Evolutionary conservation across 176 grass and related monocot species (phyloP), one percentile per base, ranked within the genome.

Genomic region (Oryza longistaminata): DNA sequence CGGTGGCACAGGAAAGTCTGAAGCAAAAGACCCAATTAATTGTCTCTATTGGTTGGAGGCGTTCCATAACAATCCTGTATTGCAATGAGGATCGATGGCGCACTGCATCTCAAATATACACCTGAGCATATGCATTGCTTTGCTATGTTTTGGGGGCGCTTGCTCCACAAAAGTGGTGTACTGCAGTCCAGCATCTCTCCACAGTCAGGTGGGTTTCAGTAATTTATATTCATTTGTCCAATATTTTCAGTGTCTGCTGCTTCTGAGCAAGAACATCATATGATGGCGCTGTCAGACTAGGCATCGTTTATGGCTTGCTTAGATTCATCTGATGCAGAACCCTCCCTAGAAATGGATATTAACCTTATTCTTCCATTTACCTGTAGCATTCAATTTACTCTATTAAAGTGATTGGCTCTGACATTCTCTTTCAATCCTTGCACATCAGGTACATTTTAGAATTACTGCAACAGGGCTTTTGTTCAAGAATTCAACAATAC

Each of bases 121-220:
- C 93, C 93, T 61, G 96, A 98, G 74, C 96, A 98, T 82, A 98
- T 98, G 96, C 89, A 93, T 92, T 98, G 96, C 65, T 90, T 95
- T 86, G 93, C 96, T 42, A 95, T 93, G 91, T 98, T 95, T 78
- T 98, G 77, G 96, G 96, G 96, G 21, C 96, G 72, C 96, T 98
- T 83, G 89, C 91, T 82, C 96, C 96, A 85, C 91, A 93, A 95
- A 75, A 95, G 89, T 66, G 96, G 93, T 60, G 87, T 98, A 81
- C 90, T 98, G 96, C 96, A 60, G 89, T 95, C 39, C 96, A 95
- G 72, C 93, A 86, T 80, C 74, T 93, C 39, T 87, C 87, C 40
- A 98, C 64, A 90, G 85, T 77, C 82, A 93, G 87, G 92, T 97
- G 79, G 21, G 66, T 26, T 75, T n/a, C 26, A 74, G 11, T 75